These are phyloP conservation scores for Sporisorium graminicola DNA, from an alignment of 1,284 basidiomycete species.

Conservation along the genomic window DNA sequence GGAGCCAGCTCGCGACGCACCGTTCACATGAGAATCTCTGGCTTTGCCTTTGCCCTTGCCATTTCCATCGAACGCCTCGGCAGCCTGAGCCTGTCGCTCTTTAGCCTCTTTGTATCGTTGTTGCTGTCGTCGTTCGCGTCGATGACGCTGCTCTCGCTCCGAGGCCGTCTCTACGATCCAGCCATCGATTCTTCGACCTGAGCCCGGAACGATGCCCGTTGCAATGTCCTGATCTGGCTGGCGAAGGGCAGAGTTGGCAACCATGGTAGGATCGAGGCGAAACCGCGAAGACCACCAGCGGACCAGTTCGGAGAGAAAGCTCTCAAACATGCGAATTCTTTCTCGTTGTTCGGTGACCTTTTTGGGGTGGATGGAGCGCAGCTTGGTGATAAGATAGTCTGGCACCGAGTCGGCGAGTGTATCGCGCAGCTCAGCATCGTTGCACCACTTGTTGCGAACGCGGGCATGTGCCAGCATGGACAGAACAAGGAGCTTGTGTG, in stretches of 20 bases:
- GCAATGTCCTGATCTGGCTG: conserved; percentile 63
- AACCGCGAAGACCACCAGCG: conserved; percentile 66
- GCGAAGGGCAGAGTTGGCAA: conserved; percentile 59
- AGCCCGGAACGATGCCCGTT: conserved; percentile 47
- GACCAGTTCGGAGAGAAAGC: conserved; percentile 63
- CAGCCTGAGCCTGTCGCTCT: conserved; percentile 13
- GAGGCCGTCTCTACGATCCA: conserved; percentile 64
- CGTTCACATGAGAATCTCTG: neutral
- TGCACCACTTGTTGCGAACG: conserved; percentile 85
- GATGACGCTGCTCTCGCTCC: conserved; percentile 60
- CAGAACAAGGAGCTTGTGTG: conserved; percentile 71
- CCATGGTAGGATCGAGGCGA: conserved; percentile 55
- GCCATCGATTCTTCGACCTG: conserved; percentile 61
- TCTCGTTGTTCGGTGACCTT: conserved; percentile 63
- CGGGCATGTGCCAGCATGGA: conserved; percentile 81
- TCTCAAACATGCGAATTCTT: conserved; percentile 67
- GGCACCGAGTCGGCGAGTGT: conserved; percentile 59
- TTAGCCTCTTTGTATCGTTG: conserved; percentile 28
- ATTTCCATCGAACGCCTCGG: conserved; percentile 15
- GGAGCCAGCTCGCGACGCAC: neutral
- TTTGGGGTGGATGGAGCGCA: conserved; percentile 64
- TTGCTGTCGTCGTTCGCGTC: conserved; percentile 43
- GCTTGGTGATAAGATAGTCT: conserved; percentile 56
- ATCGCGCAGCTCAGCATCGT: conserved; percentile 81
- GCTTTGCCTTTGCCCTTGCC: conserved; percentile 33